Base-by-base conservation (phyloP, 306 rosid species). In the Dalbergia cultrata region DNA sequence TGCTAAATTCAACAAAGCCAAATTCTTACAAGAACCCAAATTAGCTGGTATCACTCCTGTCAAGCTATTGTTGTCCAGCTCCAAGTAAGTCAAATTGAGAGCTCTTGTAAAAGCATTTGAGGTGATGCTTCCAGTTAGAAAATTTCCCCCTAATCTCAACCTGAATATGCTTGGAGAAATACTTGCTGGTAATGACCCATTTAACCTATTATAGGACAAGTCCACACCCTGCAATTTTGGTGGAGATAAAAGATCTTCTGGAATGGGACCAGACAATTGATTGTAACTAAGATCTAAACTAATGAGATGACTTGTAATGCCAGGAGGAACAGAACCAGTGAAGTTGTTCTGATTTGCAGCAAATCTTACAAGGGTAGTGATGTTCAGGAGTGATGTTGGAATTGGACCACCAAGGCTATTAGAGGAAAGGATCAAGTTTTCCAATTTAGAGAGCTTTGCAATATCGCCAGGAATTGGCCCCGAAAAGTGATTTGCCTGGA, bases 271-370 rank as follows among this genome's bases (percentile, higher is more conserved):
- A 37, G 6, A 47, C 26, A 93, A 79, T 0, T 0, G 7, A 63
- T 91, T 93, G 47, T 74, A 93, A 75, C 94, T 93, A 17, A 93
- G 92, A 83, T 91, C 99, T 74, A 95, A 85, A 76, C 17, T 60
- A 0, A 0, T 72, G 33, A 95, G 90, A 86, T 44, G 13, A 1
- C 19, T 81, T 41, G 98, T 87, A 64, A 90, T 80, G n/a, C 85
- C 87, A 7, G 14, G 8, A 17, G 98, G 97, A 56, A 95, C 31
- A 37, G 62, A 0, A 69, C 97, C 96, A 0, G 0, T 1, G 59
- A 95, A 90, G 0, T 31, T 0, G 87, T 95, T 95, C 8, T 3
- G 74, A 78, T 90, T 57, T 21, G 99, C 96, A 9, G 98, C 91
- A 74, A 95, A 93, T 70, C 94, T 89, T 45, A 0, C 2, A 45